These are phyloP conservation scores for Chrysanthemum seticuspe DNA, from an alignment of 129 eudicot genomes.

Conservation along the genomic window DNA sequence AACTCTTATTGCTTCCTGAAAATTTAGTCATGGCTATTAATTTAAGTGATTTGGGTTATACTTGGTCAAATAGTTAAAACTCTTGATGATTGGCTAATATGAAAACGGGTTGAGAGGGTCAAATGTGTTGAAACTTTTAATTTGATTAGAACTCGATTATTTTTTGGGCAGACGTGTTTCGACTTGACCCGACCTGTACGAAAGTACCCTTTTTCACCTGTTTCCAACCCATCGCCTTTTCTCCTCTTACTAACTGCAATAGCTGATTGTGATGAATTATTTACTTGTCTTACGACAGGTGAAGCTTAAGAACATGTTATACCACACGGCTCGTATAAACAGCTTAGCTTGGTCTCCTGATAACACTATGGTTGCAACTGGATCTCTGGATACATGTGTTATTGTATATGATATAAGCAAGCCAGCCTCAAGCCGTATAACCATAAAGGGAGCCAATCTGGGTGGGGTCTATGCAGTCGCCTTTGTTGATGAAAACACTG, in stretches of 20 bases:
- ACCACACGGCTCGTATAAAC: constrained; percentile 85
- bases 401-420: constrained; percentile 74
- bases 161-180: too few relatives aligned
- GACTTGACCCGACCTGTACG: too few relatives aligned
- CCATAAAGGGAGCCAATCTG: constrained; percentile 85
- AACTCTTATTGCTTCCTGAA: constrained; percentile 19
- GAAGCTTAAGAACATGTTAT: constrained; percentile 91
- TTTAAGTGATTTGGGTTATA: not conserved
- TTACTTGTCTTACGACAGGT: constrained; percentile 42
- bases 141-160: too few relatives aligned
- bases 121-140: too few relatives aligned
- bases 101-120: too few relatives aligned
- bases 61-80: too few relatives aligned
- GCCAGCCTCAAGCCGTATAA: constrained; percentile 73
- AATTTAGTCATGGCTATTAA: not conserved
- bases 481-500: constrained; percentile 57
- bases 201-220: too few relatives aligned
- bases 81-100: too few relatives aligned
- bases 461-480: constrained; percentile 95
- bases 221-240: too few relatives aligned
- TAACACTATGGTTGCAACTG: constrained; percentile 88
- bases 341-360: constrained; percentile 95
- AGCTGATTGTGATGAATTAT: constrained; percentile 2
- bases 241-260: too few relatives aligned
- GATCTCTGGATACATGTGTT: constrained; percentile 87